Base-by-base conservation (phyloP, 129 eudicot species). In the Erigeron canadensis region DNA sequence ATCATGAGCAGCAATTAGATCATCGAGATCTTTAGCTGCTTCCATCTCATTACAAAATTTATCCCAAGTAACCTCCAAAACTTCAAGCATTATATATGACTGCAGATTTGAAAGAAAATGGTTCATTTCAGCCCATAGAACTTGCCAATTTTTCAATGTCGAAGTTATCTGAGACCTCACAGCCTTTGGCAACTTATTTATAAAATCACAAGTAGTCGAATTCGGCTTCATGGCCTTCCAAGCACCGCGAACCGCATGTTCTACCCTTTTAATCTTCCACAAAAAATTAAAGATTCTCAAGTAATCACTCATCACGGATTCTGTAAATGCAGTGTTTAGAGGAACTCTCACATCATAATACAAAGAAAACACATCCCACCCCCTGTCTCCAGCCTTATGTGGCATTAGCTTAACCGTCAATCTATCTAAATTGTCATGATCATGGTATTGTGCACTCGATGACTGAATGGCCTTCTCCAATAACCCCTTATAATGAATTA, bases 201-300 rank as follows among this genome's bases (percentile, higher is more conserved):
- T 77, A 70, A 82, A 48, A 40, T 77, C 84, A 67, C 84, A 85
- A 69, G 84, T 80, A 41, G 81, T 81, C 80, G 87, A 81, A 70
- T 88, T 91, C 18, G 97, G 97, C 54, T 91, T 91, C 97, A 91
- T 91, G 4, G 81, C 79, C 78, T 91, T 91, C 97, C 97, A 91
- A 17, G 74, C 87, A 82, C 87, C 86, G 56, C 84, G 83, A 45
- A 91, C 81, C 2, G 87, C 91, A 77, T 91, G 94, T 75, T 91
- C 97, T 57, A 91, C 94, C 83, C 97, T 79, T 79, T 91, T 86
- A 48, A 91, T 87, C 82, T 89, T 91, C 97, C 97, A 91, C 78
- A 91, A 81, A 81, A 88, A 91, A 67, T 86, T 91, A 43, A 91
- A 91, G 34, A 91, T 81, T 76, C 81, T 88, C 23, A 91, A 68